A percentile compares a stretch with the other conserved stretches of the same genome.
phyloP scores from a whole-genome alignment of 2,329 filamentous ascomycete genomes.

The Colletotrichum sp. region DNA sequence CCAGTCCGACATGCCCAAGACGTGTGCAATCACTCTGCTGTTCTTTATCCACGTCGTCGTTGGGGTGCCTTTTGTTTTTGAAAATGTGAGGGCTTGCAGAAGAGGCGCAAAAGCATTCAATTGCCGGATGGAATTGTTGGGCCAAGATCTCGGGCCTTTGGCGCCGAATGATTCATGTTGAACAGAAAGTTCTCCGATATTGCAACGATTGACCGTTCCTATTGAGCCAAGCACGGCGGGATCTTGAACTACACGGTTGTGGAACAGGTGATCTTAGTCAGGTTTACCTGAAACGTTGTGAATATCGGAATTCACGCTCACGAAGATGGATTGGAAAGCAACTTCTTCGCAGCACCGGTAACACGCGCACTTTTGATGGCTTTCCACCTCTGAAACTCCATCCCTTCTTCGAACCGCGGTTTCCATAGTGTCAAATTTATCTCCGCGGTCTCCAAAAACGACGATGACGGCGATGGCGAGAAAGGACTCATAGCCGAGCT shows the following conservation, averaged over 20 bases:
- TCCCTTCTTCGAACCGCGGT: background rate
- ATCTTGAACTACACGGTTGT: background rate
- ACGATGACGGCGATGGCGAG: background rate
- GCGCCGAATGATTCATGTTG: background rate
- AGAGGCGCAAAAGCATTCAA: accelerated
- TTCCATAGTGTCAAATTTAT: accelerated
- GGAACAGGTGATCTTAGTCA: background rate
- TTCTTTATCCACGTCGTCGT: background rate
- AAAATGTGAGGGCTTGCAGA: background rate
- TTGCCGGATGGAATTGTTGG: background rate
- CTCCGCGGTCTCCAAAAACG: background rate
- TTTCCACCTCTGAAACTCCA: background rate
- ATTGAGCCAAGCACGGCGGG: background rate
- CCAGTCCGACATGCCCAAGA: too few relatives aligned
- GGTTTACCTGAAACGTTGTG: background rate
- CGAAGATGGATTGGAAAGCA: accelerated
- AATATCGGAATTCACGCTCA: background rate
- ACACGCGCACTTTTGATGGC: background rate
- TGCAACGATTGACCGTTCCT: background rate
- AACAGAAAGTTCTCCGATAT: background rate
- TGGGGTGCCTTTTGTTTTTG: background rate
- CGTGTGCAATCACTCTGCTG: background rate
- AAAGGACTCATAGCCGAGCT: background rate
- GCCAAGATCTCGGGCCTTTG: background rate
- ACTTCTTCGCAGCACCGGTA: background rate